Evolutionary conservation across 495 filamentous ascomycete genomes (phyloP), one percentile per base, ranked within the genome.

Genomic region (Penicillium samsonianum): DNA sequence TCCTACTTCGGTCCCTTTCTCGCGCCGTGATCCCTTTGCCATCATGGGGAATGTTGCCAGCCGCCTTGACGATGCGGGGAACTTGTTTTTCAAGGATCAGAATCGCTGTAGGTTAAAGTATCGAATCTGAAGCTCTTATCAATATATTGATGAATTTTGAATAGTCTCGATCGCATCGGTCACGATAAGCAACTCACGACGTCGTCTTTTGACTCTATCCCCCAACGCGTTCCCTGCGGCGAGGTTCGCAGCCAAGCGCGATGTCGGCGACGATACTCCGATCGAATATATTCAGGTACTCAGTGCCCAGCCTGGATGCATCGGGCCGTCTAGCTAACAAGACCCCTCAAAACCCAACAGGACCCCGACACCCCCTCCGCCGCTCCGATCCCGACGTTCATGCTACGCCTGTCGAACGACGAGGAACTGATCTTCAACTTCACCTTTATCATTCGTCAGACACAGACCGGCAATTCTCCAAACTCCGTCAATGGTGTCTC

Each of bases 21-120:
- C 67, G 59, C 65, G 66, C 67, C 60, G 69, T 68, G 61, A 68
- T 57, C 42, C 50, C 37, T 59, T 38, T 46, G 63, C 55, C 68
- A 74, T 65, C 63, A 98, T 98, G 94, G 94, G 94, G 60, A 92
- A 89, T 80, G 88, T 98, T 72, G 88, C 83, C 73, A 97, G 92
- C 80, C 88, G 86, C 73, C 86, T 87, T 60, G 93, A 97, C 67
- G 92, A 96, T 75, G 88, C 89, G 67, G 82, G 87, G 60, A 80
- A 82, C 65, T 74, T 97, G 72, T 92, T 88, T 70, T 81, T 97
- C 72, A 87, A 90, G 77, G 92, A 98, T 70, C 94, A 97, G 76
- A 89, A 79, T 67, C 85, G 90, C 79, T 84, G 93, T 98, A 72
- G 61, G 83, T 58, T n/a, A 17, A 22, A n/a, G 17, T 6, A 31